Base-by-base conservation (phyloP, 2,329 filamentous ascomycete species). In the Penicillium sclerotiorum region DNA sequence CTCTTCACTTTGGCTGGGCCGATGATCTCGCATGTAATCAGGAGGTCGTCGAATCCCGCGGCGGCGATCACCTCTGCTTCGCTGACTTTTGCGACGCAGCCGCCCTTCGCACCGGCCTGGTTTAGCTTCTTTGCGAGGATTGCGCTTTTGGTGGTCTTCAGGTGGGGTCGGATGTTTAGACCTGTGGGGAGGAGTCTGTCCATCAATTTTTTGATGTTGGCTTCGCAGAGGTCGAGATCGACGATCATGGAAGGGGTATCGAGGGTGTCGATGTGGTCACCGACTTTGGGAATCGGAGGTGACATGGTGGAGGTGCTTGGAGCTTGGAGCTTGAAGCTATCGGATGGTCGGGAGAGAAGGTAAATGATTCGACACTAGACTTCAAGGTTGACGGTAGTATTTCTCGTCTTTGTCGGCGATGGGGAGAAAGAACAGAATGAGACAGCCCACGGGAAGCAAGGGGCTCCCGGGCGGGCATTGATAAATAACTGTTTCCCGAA, bases 191-290 rank as follows among this genome's bases (percentile, higher is more conserved):
- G 66, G 0, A 81, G 73, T 7, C 64, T 67, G 11, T 60, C 58
- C 62, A 80, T 73, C 9, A 81, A 69, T 27, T 74, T 77, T 9
- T 66, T 53, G 54, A 81, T 76, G 61, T 81, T 81, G 55, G 65
- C 55, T 50, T 81, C 77, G 75, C 80, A 79, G 4, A 78, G 62
- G 48, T 77, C 72, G 8, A 81, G 71, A 44, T 81, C 74, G 38
- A 80, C 79, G 37, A 82, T 73, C 78, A 82, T 81, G 45, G 78
- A 80, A 1, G 79, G 80, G 0, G 80, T 82, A 58, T 82, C 80
- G 36, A 82, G 77, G 49, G 60, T 61, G 4, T 67, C 64, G 58
- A 80, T 52, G 11, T 52, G 50, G 53, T 77, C 73, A 47, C 77
- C 77, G 38, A 77, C 55, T 53, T 71, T 64, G 9, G 76, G 55